Evolutionary conservation across 768 basidiomycete genomes (phyloP).

Genomic region (Psilocybe sp.): DNA sequence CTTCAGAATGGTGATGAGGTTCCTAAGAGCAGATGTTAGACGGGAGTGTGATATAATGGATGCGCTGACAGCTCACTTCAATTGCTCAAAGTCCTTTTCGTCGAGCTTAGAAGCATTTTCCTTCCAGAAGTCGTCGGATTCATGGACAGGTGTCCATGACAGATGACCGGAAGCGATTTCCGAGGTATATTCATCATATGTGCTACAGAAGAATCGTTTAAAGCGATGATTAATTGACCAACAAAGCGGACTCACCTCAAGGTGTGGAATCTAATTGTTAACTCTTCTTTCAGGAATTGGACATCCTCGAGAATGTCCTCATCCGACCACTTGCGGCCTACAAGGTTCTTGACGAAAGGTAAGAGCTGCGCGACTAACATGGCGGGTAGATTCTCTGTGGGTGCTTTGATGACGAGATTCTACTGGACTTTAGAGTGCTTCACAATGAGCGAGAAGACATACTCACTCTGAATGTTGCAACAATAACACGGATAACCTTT

Average conservation of each 20-base stretch:
- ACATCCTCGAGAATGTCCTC: conserved; percentile 95
- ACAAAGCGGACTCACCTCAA: conserved; percentile 63
- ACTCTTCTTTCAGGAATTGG: conserved; percentile 80
- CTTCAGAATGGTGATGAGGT: conserved; percentile 67
- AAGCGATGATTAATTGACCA: too few species aligned
- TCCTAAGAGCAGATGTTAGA: conserved; percentile 39
- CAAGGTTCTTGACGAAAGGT: conserved; percentile 83
- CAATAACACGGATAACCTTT: conserved; percentile 91
- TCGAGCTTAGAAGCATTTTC: conserved; percentile 88
- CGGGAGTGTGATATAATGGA: neutral
- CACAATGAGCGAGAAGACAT: neutral
- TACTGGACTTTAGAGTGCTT: conserved; percentile 23
- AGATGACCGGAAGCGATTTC: conserved; percentile 88
- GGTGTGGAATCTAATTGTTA: conserved; percentile 83
- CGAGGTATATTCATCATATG: conserved; percentile 93
- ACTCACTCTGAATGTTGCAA: conserved; percentile 84
- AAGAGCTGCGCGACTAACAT: conserved; percentile 89
- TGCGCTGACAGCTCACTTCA: conserved; percentile 56
- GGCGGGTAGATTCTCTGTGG: conserved; percentile 82
- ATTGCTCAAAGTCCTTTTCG: conserved; percentile 77
- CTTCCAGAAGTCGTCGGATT: conserved; percentile 97
- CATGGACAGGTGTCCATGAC: conserved; percentile 95
- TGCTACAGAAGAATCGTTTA: conserved; percentile 46
- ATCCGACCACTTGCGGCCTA: conserved; percentile 86
- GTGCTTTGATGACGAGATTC: conserved; percentile 91